Evolutionary conservation across 257 asterid genomes (phyloP).

Genomic region (Prunella vulgaris): DNA sequence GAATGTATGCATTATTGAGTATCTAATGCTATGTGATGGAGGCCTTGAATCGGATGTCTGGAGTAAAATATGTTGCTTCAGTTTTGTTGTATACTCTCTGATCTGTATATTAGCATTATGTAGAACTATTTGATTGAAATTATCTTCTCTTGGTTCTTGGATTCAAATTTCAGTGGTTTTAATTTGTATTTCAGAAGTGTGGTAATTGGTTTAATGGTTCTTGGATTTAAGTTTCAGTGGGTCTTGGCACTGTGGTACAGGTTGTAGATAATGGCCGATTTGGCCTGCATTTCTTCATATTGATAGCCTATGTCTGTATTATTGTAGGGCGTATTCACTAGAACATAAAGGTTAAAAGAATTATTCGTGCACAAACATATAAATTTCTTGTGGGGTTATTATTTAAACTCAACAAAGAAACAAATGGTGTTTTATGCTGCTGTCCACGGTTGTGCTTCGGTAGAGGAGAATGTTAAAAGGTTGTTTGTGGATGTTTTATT

Average conservation of each 20-base stretch:
- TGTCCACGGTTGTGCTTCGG: neutral
- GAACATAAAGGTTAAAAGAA: neutral
- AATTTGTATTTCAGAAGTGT: neutral
- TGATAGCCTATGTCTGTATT: constrained; percentile 1
- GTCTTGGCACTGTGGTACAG: neutral
- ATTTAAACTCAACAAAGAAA: neutral
- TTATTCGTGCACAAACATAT: neutral
- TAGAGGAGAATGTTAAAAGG: neutral
- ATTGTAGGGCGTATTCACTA: neutral
- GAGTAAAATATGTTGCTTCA: neutral
- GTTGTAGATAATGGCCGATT: neutral
- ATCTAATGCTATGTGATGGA: neutral
- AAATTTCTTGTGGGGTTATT: neutral
- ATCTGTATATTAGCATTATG: neutral
- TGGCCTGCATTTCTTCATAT: neutral
- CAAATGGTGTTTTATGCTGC: neutral
- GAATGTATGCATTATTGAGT: neutral
- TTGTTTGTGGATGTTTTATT: neutral
- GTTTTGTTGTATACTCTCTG: neutral
- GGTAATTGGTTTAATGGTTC: neutral
- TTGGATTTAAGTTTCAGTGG: neutral
- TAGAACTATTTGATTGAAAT: neutral
- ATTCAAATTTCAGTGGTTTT: neutral
- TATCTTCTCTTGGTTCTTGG: neutral
- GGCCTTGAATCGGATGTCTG: neutral